Conservation (phyloP, 139 green algal species). For the Nannochloris sp. region DNA sequence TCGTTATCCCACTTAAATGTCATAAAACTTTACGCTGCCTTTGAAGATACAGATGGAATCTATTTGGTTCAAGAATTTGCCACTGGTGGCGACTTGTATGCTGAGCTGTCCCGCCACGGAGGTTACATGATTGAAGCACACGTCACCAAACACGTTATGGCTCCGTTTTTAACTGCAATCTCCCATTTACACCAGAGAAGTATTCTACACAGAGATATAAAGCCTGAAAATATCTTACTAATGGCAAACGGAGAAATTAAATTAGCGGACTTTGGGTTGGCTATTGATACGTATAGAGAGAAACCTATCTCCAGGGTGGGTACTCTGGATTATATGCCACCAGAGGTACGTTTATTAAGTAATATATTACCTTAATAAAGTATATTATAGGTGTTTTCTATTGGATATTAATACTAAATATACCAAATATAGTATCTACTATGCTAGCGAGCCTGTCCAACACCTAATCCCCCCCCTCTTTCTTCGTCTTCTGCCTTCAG, state of each 20-base stretch:
- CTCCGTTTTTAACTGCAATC: conserved; percentile 57
- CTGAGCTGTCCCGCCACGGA: conserved; percentile 53
- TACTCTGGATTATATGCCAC: conserved; percentile 40
- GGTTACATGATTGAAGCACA: conserved; percentile 55
- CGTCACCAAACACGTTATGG: conserved; percentile 41
- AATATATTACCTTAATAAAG: background rate
- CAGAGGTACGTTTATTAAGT: conserved; percentile 12
- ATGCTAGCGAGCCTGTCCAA: too few relatives aligned
- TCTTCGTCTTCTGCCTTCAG: background rate
- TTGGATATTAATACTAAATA: background rate
- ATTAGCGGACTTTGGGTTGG: conserved; percentile 64
- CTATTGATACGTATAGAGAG: conserved; percentile 42
- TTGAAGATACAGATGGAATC: conserved; percentile 69
- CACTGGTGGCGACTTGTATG: conserved; percentile 41
- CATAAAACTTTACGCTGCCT: conserved; percentile 66
- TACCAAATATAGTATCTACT: too few relatives aligned
- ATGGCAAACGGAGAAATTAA: conserved; percentile 5
- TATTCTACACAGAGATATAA: conserved; percentile 57
- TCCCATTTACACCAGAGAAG: conserved; percentile 54
- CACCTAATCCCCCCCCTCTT: too few relatives aligned
- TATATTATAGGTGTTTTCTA: background rate
- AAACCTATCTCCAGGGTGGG: conserved; percentile 45
- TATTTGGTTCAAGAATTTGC: conserved; percentile 82
- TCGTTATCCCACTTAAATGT: conserved; percentile 62
- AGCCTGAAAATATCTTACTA: conserved; percentile 78